A percentile compares a stretch with the other conserved stretches of the same genome.
phyloP scores from a whole-genome alignment of 1,139 yeast species.

The Meyerozyma athensensis region DNA sequence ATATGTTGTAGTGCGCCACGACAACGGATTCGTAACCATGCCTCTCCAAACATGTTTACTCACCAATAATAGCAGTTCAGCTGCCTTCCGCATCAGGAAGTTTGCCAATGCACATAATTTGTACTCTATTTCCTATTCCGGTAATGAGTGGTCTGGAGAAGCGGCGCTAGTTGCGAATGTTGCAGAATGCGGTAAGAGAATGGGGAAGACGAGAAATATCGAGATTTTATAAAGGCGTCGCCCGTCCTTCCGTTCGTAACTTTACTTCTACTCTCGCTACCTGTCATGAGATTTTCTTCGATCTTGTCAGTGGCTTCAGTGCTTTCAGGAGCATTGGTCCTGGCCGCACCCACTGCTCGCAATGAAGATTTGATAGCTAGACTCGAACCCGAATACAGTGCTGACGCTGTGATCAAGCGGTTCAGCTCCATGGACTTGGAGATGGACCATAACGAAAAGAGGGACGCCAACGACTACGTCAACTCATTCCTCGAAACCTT shows the following conservation, averaged over 20 bases:
- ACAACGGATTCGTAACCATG: no score
- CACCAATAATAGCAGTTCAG: no score
- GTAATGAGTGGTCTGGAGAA: background rate
- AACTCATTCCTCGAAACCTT: conserved; percentile 13
- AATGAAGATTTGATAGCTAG: conserved; percentile 8
- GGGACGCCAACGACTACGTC: conserved; percentile 14
- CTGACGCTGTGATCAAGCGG: background rate
- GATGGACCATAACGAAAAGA: conserved; percentile 7
- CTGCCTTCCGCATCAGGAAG: background rate
- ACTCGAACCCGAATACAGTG: background rate
- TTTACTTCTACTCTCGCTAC: background rate
- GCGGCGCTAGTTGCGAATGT: background rate
- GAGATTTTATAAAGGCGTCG: background rate
- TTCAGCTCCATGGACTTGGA: conserved; percentile 7
- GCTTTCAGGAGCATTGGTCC: conserved; percentile 7
- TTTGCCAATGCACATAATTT: conserved; percentile 1
- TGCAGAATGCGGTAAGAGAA: background rate
- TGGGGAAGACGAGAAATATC: background rate
- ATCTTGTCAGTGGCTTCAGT: conserved; percentile 5
- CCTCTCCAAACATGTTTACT: no score
- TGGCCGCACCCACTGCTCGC: conserved; percentile 12
- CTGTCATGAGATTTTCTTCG: conserved; percentile 14
- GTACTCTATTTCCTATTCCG: background rate
- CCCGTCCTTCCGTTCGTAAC: background rate
- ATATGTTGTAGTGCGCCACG: no score